These are phyloP conservation scores for Myotisia sp. DNA, from an alignment of 2,329 filamentous ascomycete species.

Conservation along the genomic window DNA sequence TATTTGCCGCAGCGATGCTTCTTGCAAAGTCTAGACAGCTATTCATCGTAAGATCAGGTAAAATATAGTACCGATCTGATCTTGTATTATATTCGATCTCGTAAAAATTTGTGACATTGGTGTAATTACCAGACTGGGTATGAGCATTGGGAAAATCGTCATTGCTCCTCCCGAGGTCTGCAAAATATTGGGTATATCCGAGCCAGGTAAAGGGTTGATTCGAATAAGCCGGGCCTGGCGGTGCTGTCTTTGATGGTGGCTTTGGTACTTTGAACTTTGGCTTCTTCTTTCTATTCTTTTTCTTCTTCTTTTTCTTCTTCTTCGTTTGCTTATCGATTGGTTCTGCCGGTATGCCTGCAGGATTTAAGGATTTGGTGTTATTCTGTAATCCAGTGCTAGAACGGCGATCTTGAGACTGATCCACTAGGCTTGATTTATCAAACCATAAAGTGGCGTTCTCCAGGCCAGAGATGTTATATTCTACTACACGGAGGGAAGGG, in stretches of 20 bases:
- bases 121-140: conserved; percentile 1
- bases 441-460: conserved; percentile 37
- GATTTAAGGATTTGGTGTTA: no score
- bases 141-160: conserved; percentile 43
- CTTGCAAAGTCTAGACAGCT: conserved; percentile 68
- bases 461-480: conserved; percentile 79
- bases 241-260: conserved; percentile 55
- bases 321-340: no score
- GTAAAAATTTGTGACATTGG: conserved; percentile 36
- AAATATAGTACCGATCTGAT: conserved; percentile 56
- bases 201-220: conserved; percentile 66
- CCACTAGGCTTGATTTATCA: no score
- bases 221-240: conserved; percentile 80
- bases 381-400: no score
- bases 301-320: conserved; percentile 34
- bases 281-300: conserved; percentile 36
- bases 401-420: no score
- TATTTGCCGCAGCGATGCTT: conserved; percentile 45
- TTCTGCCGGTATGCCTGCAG: no score
- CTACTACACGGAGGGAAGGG: conserved; percentile 74
- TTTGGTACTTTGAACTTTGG: conserved; percentile 53
- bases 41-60: conserved; percentile 71
- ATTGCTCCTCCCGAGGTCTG: conserved; percentile 85
- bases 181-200: conserved; percentile 80
- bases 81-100: conserved; percentile 79